These are phyloP conservation scores for Coemansia sp. DNA, from an alignment of 192 early-diverging fungal genomes.

Conservation along the genomic window DNA sequence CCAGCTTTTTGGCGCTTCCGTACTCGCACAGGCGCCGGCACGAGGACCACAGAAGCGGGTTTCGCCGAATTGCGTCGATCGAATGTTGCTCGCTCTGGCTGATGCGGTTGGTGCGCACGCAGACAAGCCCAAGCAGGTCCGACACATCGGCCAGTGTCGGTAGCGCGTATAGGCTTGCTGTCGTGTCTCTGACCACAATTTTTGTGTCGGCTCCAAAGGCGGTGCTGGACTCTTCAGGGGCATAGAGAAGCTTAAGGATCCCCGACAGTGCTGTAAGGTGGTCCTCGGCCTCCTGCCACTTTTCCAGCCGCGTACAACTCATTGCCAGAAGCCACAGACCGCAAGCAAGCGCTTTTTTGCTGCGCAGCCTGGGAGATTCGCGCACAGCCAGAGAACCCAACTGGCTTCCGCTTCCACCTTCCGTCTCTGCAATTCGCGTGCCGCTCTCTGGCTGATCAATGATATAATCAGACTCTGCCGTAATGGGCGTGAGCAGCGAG, in stretches of 20 bases:
- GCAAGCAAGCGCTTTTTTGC: constrained; percentile 38
- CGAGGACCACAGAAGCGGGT: constrained; percentile 47
- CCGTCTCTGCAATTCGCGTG: not conserved
- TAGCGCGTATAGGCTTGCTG: constrained; percentile 9
- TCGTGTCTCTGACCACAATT: not conserved
- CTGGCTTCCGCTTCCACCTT: not conserved
- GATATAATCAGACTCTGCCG: constrained; percentile 29
- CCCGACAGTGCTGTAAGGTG: constrained; percentile 21
- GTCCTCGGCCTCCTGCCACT: constrained; percentile 53
- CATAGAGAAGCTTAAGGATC: constrained; percentile 10
- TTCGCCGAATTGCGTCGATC: constrained; percentile 28
- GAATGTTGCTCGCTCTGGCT: constrained; percentile 38
- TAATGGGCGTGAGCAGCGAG: constrained; percentile 20
- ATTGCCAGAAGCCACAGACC: constrained; percentile 42
- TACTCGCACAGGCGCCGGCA: constrained; percentile 45
- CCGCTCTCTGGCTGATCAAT: constrained; percentile 14
- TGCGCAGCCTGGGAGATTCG: constrained; percentile 16
- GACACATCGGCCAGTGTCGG: constrained; percentile 36
- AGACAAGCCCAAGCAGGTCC: constrained; percentile 43
- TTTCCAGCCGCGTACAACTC: constrained; percentile 43
- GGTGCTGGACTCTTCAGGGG: constrained; percentile 20
- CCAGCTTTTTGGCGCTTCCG: constrained; percentile 13
- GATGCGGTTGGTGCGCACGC: constrained; percentile 37
- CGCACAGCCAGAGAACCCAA: not conserved
- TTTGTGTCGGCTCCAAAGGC: constrained; percentile 13